Evolutionary conservation across 225 moss, liverwort and hornwort species (phyloP).

Genomic region (Polytrichum formosum): DNA sequence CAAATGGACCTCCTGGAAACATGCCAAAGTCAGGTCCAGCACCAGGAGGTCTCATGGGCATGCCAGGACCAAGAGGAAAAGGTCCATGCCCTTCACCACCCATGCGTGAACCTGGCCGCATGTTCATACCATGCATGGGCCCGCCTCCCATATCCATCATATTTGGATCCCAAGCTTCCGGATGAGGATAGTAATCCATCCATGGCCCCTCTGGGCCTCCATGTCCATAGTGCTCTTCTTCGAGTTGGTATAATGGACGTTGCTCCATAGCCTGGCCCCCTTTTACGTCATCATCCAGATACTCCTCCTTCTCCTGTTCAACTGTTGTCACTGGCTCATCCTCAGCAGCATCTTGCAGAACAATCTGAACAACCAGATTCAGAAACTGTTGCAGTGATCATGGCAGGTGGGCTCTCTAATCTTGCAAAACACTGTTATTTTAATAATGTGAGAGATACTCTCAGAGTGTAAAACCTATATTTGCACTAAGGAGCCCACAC

Average conservation of each 20-base stretch:
- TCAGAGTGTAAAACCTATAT: too few relatives aligned
- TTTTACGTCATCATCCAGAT: conserved; percentile 62
- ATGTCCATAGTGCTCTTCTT: conserved; percentile 56
- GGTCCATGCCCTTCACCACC: conserved; percentile 83
- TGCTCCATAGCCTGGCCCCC: conserved; percentile 49
- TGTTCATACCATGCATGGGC: conserved; percentile 64
- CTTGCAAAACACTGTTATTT: neutral
- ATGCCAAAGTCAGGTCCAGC: conserved; percentile 82
- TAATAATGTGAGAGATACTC: too few relatives aligned
- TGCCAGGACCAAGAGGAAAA: conserved; percentile 79
- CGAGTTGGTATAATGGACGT: conserved; percentile 37
- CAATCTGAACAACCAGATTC: conserved; percentile 55
- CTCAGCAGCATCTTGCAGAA: conserved; percentile 85
- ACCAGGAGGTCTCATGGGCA: conserved; percentile 85
- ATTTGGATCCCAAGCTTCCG: conserved; percentile 54
- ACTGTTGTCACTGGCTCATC: conserved; percentile 64
- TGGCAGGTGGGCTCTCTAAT: neutral
- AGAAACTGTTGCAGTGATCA: neutral
- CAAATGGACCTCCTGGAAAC: conserved; percentile 82
- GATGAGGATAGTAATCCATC: conserved; percentile 58
- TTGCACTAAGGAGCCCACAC: too few relatives aligned
- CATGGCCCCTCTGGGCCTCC: conserved; percentile 52
- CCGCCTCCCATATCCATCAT: conserved; percentile 74
- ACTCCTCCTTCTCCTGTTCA: conserved; percentile 52
- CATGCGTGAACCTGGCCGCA: conserved; percentile 72